Evolutionary conservation across 2,329 filamentous ascomycete species (phyloP), one percentile per base, ranked within the genome.

Genomic region (Aotearoamyces nothofagi): DNA sequence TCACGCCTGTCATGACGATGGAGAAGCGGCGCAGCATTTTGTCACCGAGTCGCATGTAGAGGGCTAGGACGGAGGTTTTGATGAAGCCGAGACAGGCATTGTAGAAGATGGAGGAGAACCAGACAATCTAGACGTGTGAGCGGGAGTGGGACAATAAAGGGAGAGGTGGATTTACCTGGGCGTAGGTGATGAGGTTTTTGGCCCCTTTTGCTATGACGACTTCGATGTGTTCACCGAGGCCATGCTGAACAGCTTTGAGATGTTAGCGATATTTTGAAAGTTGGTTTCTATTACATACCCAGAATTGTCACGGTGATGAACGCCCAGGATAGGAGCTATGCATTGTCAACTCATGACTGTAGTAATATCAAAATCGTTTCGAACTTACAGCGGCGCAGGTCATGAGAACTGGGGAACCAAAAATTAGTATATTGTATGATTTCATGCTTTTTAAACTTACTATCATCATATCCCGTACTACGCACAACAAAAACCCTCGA

Each of bases 11-110:
- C 51, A 61, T 58, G 28, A 49, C 22, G 11, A 50, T 42, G 9
- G 56, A 47, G 6, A 57, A 29, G 3, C 43, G 43, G 4, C 45
- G 50, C 12, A 60, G 50, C 9, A 23, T 38, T 3, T 42, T 42
- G 34, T 59, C 55, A 15, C 55, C 55, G 4, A 61, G 48, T 5
- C 57, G 52, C 31, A 50, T 54, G 39, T 62, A 62, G 19, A 61
- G 52, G 14, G 51, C 50, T 12, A 63, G 48, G 3, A 60, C 55
- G 2, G 58, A 63, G 15, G 55, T 48, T 39, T 64, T 63, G 43
- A 63, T 48, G 40, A 61, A 61, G 3, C 22, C 22, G 10, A 24
- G 22, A 24, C 22, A 24, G 10, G 29, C 29, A 9, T 31, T 31
- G 29, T 31, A 31, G 16, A 31, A 31, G 15, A 31, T 31, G 0